Conservation (phyloP, 2,329 filamentous ascomycete species). For the Phialocephala sp. region DNA sequence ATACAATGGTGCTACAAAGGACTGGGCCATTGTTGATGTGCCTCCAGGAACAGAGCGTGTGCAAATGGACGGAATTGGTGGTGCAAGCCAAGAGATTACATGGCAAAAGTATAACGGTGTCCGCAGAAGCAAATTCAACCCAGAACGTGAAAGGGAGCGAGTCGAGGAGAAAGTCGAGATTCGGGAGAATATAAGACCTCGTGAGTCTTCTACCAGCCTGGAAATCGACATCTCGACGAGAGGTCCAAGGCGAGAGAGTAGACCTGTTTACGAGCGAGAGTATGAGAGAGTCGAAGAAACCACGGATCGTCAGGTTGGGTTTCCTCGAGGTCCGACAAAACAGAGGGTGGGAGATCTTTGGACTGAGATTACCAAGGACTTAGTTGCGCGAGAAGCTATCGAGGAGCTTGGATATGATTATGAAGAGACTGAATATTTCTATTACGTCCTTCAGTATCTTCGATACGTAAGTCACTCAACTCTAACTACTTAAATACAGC, state of each 20-base stretch:
- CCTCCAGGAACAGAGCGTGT: constrained; percentile 83
- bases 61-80: constrained; percentile 80
- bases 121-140: constrained; percentile 73
- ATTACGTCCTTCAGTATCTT: constrained; percentile 92
- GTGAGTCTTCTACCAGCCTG: constrained; percentile 32
- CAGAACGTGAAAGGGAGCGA: constrained; percentile 60
- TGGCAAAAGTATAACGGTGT: constrained; percentile 84
- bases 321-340: constrained; percentile 36
- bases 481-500: background rate
- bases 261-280: constrained; percentile 39
- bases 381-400: constrained; percentile 86
- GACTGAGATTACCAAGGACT: constrained; percentile 96
- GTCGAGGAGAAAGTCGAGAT: constrained; percentile 32
- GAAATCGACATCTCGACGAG: constrained; percentile 41
- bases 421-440: constrained; percentile 88
- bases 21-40: constrained; percentile 84
- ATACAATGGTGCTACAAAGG: constrained; percentile 73
- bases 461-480: constrained; percentile 70
- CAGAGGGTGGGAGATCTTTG: constrained; percentile 70
- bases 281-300: constrained; percentile 59
- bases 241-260: constrained; percentile 24
- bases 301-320: constrained; percentile 52
- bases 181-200: constrained; percentile 31
- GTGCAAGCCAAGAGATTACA: constrained; percentile 75
- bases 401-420: constrained; percentile 84